A percentile compares a stretch with the other conserved stretches of the same genome.
Conservation (phyloP, 305 asterid genomes). For the Rubia peregrina region DNA sequence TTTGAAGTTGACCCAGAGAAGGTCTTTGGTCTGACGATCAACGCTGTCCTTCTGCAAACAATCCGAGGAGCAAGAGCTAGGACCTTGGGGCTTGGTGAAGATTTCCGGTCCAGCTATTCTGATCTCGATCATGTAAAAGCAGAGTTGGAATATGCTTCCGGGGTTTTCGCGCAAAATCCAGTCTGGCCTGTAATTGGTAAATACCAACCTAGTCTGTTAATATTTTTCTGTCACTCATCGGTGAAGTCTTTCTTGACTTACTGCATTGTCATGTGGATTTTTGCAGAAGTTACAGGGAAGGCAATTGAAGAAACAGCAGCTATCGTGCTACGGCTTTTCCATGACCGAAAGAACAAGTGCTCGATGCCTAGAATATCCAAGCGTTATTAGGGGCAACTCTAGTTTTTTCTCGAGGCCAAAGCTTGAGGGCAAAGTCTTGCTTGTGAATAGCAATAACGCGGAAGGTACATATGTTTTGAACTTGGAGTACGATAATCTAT, state of each 20-base stretch:
- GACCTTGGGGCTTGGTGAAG: slow-evolving; percentile 60
- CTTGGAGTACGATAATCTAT: not conserved
- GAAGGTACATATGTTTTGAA: not conserved
- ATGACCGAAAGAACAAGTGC: slow-evolving; percentile 81
- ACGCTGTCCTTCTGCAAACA: slow-evolving; percentile 58
- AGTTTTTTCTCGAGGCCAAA: not conserved
- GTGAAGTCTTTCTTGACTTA: not conserved
- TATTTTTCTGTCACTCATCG: not conserved
- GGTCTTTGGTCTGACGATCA: slow-evolving; percentile 77
- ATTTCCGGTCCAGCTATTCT: slow-evolving; percentile 47
- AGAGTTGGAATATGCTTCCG: slow-evolving; percentile 67
- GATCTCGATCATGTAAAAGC: slow-evolving; percentile 58
- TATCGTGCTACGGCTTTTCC: slow-evolving; percentile 66
- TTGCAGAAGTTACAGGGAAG: slow-evolving; percentile 78
- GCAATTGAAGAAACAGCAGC: slow-evolving; percentile 97
- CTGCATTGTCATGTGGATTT: slow-evolving; percentile 14
- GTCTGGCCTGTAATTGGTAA: slow-evolving; percentile 83
- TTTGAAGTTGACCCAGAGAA: slow-evolving; percentile 70
- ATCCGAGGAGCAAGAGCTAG: slow-evolving; percentile 79
- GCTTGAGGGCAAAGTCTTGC: not conserved
- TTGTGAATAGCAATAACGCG: not conserved
- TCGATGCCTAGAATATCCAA: slow-evolving; percentile 88
- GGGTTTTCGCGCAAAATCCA: slow-evolving; percentile 63
- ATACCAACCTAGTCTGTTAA: not conserved
- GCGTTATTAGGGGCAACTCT: slow-evolving; percentile 40